A percentile compares a stretch with the other conserved stretches of the same genome.
phyloP scores from a whole-genome alignment of 306 rosid species.

The Trifolium pratense region DNA sequence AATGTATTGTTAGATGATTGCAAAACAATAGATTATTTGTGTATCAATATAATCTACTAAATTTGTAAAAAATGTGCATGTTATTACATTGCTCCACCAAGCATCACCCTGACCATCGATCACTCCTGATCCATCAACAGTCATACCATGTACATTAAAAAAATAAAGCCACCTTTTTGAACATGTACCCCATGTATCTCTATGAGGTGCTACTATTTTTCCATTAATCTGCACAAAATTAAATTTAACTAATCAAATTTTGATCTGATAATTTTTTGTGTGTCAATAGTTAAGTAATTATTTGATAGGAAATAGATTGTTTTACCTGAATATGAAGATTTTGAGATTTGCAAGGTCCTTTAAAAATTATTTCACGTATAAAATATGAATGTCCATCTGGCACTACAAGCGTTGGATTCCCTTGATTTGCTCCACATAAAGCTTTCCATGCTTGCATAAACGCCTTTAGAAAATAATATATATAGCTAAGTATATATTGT shows the following conservation, averaged over 20 bases:
- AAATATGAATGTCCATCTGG: slow-evolving; percentile 33
- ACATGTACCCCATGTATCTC: slow-evolving; percentile 38
- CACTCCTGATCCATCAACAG: slow-evolving; percentile 37
- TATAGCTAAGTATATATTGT: too few relatives aligned
- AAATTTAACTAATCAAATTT: not conserved
- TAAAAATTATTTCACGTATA: not conserved
- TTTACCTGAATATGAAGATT: slow-evolving; percentile 36
- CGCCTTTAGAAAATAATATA: slow-evolving; percentile 38
- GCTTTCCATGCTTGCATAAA: slow-evolving; percentile 47
- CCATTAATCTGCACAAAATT: slow-evolving; percentile 40
- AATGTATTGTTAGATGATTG: not conserved
- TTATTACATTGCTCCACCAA: slow-evolving; percentile 42
- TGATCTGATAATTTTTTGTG: not conserved
- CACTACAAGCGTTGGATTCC: slow-evolving; percentile 27
- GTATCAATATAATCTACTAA: not conserved
- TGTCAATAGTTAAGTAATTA: not conserved
- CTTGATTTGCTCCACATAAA: slow-evolving; percentile 37
- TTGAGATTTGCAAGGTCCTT: slow-evolving; percentile 50
- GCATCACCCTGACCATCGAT: slow-evolving; percentile 40
- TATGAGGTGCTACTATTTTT: slow-evolving; percentile 35
- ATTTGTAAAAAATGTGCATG: not conserved
- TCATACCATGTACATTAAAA: not conserved
- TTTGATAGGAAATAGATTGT: not conserved
- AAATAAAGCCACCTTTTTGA: slow-evolving; percentile 32
- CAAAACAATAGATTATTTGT: not conserved